Evolutionary conservation across 163 green algal genomes (phyloP), one percentile per base, ranked within the genome.

Genomic region (Trebouxiophyceae sp.): DNA sequence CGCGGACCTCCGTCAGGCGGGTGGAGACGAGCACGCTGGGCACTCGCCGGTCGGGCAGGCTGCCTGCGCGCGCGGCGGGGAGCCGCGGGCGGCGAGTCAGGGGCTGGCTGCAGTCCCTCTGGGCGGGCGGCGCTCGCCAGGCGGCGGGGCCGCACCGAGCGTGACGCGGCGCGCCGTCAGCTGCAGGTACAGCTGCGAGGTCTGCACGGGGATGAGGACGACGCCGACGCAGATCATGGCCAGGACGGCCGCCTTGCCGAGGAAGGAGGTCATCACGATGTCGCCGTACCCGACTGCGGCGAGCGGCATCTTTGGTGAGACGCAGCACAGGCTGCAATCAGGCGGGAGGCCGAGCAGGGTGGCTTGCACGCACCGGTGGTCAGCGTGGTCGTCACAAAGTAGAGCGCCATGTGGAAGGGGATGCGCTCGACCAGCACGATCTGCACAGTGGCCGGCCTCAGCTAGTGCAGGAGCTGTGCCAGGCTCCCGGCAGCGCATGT

Each of bases 351-450:
- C n/a, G n/a, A n/a, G n/a, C n/a, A n/a, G n/a, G n/a, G n/a, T n/a
- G n/a, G 8, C n/a, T n/a, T n/a, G 34, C 12, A 62, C 22, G 7
- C 44, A 67, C 61, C 67, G 2, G 88, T 95, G 5, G 88, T 90
- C 2, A 95, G 73, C 0, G 88, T 93, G 5, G 84, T 92, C 5
- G 74, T 75, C 19, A 92, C 80, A 70, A 95, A 87, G 74, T 95
- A 95, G 3, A 95, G 70, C 2, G 87, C 83, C 28, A 92, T 81
- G 68, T 91, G 79, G 72, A 83, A 95, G 24, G 81, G 76, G 39
- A 90, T 82, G 5, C 77, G 72, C 75, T 95, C 88, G 45, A 91
- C 69, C n/a, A 86, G 55, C n/a, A 72, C 60, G n/a, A 71, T 57
- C 69, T 75, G 56, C 24, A 39, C 22, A 29, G 28, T 50, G 39